Base-by-base conservation (phyloP, 1,139 yeast genomes). In the Debaryomycetaceae sp. region DNA sequence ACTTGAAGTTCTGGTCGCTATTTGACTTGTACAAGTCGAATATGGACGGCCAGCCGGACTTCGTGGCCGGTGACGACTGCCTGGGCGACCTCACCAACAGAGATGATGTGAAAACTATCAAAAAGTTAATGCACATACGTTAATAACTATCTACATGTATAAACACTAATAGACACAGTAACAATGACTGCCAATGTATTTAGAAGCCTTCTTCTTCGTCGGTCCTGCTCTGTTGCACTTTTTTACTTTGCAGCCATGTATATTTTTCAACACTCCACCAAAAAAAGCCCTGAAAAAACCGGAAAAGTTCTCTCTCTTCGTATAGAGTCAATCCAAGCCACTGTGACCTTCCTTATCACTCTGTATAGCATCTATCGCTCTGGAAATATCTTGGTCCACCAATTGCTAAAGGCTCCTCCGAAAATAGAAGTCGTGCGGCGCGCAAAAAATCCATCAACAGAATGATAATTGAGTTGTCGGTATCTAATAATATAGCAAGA, bases 1-100 rank as follows among this genome's bases (percentile, higher is more conserved):
- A 91, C 62, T 75, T 94, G 55, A 92, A 92, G 67, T 92, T 94
- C 66, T 94, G 96, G 94, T 84, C 87, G 51, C 74, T 94, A 22
- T 92, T 89, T 63, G 97, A 91, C 52, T 53, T 67, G 41, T 64
- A 65, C 48, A 73, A 73, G 42, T 58, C 63, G 39, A 58, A 59
- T 17, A 51, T 56, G 36, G 50, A 58, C 32, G 56, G 52, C 2
- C 50, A 48, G 29, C 43, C 45, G 19, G 56, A 56, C 33, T 41
- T 46, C 31, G 44, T 44, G 22, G 48, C 47, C 30, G 57, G 52
- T 37, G 49, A 48, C 35, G 52, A 47, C 34, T 53, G 52, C 33
- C 58, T 52, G 34, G 43, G 50, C 31, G 50, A 48, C 22, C 40
- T 55, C 40, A 42, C 38, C 9, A 46, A 43, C 31, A 49, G 40